phyloP scores from a whole-genome alignment of 176 grass and related monocot genomes.

The Secale cereale region DNA sequence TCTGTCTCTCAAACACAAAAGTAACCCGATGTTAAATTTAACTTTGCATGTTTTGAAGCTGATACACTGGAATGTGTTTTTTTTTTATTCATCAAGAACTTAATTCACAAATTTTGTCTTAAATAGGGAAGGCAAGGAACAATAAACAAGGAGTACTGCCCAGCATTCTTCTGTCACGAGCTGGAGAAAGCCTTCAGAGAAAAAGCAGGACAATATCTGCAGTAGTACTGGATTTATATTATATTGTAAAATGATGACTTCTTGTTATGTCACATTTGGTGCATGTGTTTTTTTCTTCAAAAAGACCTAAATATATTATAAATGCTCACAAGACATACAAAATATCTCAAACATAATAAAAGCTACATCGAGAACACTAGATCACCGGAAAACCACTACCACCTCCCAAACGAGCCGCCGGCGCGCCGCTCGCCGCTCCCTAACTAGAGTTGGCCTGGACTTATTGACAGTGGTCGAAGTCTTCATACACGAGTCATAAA shows the following conservation, averaged over 20 bases:
- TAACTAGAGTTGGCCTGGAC: too few species aligned
- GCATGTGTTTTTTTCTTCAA: neutral
- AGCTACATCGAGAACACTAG: neutral
- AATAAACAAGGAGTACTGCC: neutral
- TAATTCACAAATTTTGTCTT: neutral
- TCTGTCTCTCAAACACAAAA: neutral
- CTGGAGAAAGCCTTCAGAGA: neutral
- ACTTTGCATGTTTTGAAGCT: neutral
- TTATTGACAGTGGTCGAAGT: neutral
- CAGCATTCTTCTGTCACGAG: neutral
- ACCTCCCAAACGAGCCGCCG: too few species aligned
- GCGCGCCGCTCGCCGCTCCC: too few species aligned
- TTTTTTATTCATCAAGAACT: neutral
- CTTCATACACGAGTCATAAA: neutral
- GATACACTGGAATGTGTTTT: neutral
- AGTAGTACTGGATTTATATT: neutral
- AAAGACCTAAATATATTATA: neutral
- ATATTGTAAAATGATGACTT: neutral
- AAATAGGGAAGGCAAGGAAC: neutral
- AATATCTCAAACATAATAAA: neutral
- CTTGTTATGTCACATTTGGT: neutral
- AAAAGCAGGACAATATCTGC: neutral
- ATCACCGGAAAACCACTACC: too few species aligned
- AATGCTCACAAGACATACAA: neutral
- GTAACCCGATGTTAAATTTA: neutral